Conservation (phyloP, 1,284 basidiomycete genomes). For the Salmacisia buchloeana region DNA sequence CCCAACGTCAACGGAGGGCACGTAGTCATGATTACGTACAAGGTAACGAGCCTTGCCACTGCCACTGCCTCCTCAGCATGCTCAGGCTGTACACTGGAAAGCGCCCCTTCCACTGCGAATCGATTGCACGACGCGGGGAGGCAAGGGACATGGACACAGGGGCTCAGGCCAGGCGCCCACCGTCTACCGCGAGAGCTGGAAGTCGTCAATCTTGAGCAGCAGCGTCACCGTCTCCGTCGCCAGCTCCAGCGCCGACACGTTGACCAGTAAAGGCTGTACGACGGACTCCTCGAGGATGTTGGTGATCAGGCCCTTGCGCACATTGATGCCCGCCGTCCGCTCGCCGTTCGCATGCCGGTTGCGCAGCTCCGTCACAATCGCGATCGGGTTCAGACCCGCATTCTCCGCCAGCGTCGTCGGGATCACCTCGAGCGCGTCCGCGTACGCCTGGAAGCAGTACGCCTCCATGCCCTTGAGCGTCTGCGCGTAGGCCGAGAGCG, state of each 20-base stretch:
- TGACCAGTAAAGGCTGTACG: slow-evolving; percentile 89
- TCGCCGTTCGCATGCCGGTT: slow-evolving; percentile 96
- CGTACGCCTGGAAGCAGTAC: slow-evolving; percentile 97
- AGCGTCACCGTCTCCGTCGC: slow-evolving; percentile 96
- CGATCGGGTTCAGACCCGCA: slow-evolving; percentile 94
- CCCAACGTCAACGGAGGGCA: too few relatives aligned
- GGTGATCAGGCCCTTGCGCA: slow-evolving; percentile 81
- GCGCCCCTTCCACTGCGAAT: too few relatives aligned
- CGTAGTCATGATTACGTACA: too few relatives aligned
- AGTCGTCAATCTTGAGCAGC: slow-evolving; percentile 93
- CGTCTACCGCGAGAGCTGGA: slow-evolving; percentile 54
- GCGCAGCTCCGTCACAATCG: slow-evolving; percentile 94
- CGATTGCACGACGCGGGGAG: too few relatives aligned
- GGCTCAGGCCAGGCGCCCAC: too few relatives aligned
- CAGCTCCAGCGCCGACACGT: slow-evolving; percentile 89
- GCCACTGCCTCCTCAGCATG: too few relatives aligned
- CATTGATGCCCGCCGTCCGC: slow-evolving; percentile 92
- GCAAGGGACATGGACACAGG: too few relatives aligned
- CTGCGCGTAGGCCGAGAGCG: slow-evolving; percentile 84
- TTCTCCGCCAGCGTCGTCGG: slow-evolving; percentile 98
- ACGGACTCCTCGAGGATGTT: slow-evolving; percentile 97
- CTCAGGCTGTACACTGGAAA: too few relatives aligned
- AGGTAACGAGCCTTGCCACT: too few relatives aligned
- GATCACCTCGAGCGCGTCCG: slow-evolving; percentile 95
- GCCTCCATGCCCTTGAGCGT: slow-evolving; percentile 97